Base-by-base conservation (phyloP, 305 asterid species). In the Rubia peregrina region DNA sequence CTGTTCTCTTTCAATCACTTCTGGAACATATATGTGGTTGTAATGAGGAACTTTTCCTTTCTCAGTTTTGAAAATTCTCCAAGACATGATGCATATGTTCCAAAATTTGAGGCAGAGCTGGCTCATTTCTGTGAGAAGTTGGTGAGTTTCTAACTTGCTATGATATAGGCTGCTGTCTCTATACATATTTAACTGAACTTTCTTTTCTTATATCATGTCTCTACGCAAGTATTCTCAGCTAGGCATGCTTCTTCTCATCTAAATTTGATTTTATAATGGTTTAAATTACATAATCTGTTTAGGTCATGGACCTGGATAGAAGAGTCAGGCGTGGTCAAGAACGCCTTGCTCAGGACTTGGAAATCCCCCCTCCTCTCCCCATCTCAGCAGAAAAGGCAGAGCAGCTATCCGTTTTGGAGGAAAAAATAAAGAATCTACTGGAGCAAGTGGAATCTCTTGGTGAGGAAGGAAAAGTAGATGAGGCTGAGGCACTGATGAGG, bases 381-480 rank as follows among this genome's bases (percentile, higher is more conserved):
- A 85, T 94, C 74, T 85, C 98, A 21, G 90, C 93, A 74, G 97
- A 94, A 85, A 94, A 94, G 70, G 85, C 98, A 7, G 96, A 91
- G 83, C 98, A 88, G 82, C 74, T 94, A 78, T 74, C 97, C 11
- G 85, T 89, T 55, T 79, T 91, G 79, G 99, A 91, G 83, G 99
- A 91, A 85, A 91, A 91, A 85, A 91, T 94, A 72, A 94, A 89
- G 82, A 88, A 85, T 81, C 86, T 94, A 51, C 92, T 94, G 76
- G 99, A 94, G 80, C 99, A 94, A 81, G 98, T 91, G 55, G 99
- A 94, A 83, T 91, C 97, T 78, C 96, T 89, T 68, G 98, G 99
- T 75, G 99, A 94, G 85, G 97, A 84, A 55, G 99, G 99, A 67
- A 88, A 94, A 82, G 96, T 94, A 74, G 99, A 94, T 75, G 99